Conservation (phyloP, 148 eudicot genomes). For the Polygonum maritimum region DNA sequence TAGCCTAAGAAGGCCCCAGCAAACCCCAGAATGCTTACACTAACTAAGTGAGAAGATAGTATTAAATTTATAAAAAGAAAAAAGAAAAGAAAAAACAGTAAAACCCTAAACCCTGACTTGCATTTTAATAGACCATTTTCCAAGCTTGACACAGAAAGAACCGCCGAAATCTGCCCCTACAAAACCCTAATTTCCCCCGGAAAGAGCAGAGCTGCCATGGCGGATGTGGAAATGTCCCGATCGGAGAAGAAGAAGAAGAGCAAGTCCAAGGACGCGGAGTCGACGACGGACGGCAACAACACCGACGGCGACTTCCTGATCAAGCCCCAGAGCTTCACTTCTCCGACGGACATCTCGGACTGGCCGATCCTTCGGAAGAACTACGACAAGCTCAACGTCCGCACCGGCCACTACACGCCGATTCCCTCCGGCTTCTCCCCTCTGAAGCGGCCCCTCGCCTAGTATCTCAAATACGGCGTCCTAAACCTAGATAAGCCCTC, state of each 20-base stretch:
- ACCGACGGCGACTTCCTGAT: slow-evolving; percentile 32
- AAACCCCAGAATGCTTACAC: too few species aligned
- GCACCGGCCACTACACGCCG: slow-evolving; percentile 91
- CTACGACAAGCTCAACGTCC: slow-evolving; percentile 64
- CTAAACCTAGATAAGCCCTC: slow-evolving; percentile 86
- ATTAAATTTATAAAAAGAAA: too few species aligned
- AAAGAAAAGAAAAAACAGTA: neutral
- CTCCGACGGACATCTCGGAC: slow-evolving; percentile 53
- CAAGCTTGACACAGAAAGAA: neutral
- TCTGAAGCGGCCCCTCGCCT: slow-evolving; percentile 54
- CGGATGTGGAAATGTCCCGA: slow-evolving; percentile 34
- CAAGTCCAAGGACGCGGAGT: slow-evolving; percentile 18
- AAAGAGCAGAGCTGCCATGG: slow-evolving; percentile 28
- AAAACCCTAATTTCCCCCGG: neutral
- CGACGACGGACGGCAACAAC: neutral
- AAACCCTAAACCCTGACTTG: slow-evolving; percentile 28
- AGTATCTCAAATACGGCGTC: slow-evolving; percentile 68
- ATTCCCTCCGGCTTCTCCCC: slow-evolving; percentile 78
- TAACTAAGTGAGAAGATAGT: too few species aligned
- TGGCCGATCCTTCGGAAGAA: slow-evolving; percentile 95
- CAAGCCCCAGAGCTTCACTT: slow-evolving; percentile 66
- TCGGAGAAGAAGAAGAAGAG: slow-evolving; percentile 52
- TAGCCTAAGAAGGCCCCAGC: too few species aligned
- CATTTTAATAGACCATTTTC: neutral
- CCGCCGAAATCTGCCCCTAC: neutral